A percentile compares a stretch with the other conserved stretches of the same genome.
Evolutionary conservation across 2,329 filamentous ascomycete genomes (phyloP).

Genomic region (Exserohilum turcica): DNA sequence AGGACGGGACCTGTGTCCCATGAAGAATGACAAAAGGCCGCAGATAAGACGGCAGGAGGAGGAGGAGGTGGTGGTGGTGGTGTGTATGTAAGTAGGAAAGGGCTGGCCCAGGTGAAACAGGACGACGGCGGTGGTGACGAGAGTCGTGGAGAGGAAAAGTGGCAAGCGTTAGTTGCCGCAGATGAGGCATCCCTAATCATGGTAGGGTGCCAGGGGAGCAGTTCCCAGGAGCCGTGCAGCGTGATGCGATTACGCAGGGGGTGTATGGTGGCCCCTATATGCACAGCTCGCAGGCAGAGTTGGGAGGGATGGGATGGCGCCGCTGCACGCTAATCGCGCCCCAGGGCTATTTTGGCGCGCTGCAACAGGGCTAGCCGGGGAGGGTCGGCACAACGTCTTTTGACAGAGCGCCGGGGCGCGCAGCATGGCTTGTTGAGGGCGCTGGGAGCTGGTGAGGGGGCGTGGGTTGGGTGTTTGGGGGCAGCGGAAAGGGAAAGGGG

Average conservation of each 20-base stretch:
- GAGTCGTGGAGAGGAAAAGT: constrained; percentile 36
- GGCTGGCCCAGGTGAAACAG: constrained; percentile 39
- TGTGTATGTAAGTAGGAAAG: constrained; percentile 4
- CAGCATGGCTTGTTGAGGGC: too few relatives aligned
- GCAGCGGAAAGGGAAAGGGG: too few relatives aligned
- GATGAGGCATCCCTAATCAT: constrained; percentile 28
- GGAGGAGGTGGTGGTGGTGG: too few relatives aligned
- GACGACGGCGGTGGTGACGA: constrained; percentile 25
- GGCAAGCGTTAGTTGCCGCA: constrained; percentile 36
- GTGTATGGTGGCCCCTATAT: constrained; percentile 38
- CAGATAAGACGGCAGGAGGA: constrained; percentile 31
- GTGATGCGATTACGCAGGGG: constrained; percentile 37
- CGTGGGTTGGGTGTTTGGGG: too few relatives aligned
- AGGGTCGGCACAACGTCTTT: constrained; percentile 15
- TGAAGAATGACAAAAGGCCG: constrained; percentile 24
- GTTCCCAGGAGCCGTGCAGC: constrained; percentile 32
- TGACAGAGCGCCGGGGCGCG: constrained; percentile 8
- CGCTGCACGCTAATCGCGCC: constrained; percentile 20
- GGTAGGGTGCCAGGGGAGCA: constrained; percentile 31
- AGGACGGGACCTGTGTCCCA: constrained; percentile 40
- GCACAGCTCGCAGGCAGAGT: constrained; percentile 23
- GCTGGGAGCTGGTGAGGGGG: too few relatives aligned
- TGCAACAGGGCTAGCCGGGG: constrained; percentile 18
- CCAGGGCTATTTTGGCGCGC: constrained; percentile 21
- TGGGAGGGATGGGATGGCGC: constrained; percentile 28